Conservation (phyloP, 805 yeast genomes). For the Candida orba region DNA sequence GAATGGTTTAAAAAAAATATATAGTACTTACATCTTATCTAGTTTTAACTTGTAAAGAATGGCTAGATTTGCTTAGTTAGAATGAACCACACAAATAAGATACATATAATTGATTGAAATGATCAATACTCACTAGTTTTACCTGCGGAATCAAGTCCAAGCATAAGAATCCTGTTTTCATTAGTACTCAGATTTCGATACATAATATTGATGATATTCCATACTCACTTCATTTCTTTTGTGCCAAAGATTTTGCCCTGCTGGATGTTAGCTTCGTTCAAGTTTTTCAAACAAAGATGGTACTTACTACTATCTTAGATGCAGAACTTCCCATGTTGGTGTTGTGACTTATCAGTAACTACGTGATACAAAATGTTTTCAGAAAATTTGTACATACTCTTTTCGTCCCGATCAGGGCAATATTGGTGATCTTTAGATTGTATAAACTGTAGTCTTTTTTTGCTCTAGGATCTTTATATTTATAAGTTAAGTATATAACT, state of each 20-base stretch:
- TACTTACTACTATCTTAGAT: constrained; percentile 26
- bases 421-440: too few relatives aligned
- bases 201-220: background rate
- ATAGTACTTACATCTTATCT: constrained; percentile 42
- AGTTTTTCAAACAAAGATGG: too few relatives aligned
- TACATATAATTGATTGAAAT: background rate
- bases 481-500: too few relatives aligned
- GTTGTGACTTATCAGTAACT: too few relatives aligned
- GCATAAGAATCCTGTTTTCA: constrained; percentile 59
- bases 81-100: too few relatives aligned
- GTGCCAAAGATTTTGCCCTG: constrained; percentile 42
- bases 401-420: too few relatives aligned
- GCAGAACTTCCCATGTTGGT: constrained; percentile 27
- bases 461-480: too few relatives aligned
- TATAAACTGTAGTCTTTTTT: too few relatives aligned
- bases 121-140: constrained; percentile 45
- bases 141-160: constrained; percentile 91
- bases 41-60: constrained; percentile 77
- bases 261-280: too few relatives aligned
- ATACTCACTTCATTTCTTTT: constrained; percentile 39
- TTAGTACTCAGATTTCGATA: too few relatives aligned
- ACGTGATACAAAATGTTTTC: too few relatives aligned
- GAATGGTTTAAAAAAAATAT: background rate
- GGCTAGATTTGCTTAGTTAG: constrained; percentile 22
- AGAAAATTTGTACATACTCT: too few relatives aligned